A percentile compares a stretch with the other conserved stretches of the same genome.
Conservation (phyloP, 192 early-diverging fungal genomes). For the Dissophora ornata region DNA sequence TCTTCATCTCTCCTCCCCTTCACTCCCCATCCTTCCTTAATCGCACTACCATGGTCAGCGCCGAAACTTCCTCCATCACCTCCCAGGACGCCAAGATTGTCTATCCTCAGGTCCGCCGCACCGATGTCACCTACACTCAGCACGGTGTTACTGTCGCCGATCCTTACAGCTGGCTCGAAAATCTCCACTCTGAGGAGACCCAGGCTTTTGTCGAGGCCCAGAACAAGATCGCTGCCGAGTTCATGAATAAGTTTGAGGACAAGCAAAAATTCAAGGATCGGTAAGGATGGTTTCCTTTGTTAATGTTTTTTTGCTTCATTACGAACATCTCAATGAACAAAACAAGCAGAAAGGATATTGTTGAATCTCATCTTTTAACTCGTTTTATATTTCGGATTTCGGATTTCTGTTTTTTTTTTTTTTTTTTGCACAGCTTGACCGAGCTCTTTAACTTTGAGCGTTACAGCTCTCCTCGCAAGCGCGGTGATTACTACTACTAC, state of each 20-base stretch:
- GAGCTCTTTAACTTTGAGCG: slow-evolving; percentile 69
- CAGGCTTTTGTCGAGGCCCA: slow-evolving; percentile 74
- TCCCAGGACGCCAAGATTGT: slow-evolving; percentile 31
- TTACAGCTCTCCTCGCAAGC: slow-evolving; percentile 61
- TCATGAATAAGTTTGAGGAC: slow-evolving; percentile 56
- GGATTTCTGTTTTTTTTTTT: background rate
- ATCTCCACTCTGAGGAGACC: slow-evolving; percentile 72
- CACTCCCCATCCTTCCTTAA: too few species aligned
- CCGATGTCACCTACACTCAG: slow-evolving; percentile 56
- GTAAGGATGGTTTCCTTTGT: slow-evolving; percentile 14
- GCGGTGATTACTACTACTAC: slow-evolving; percentile 73
- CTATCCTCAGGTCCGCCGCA: slow-evolving; percentile 64
- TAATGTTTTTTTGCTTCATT: background rate
- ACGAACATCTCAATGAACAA: too few species aligned
- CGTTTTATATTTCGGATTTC: background rate
- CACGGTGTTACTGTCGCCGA: slow-evolving; percentile 62
- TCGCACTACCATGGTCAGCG: slow-evolving; percentile 14
- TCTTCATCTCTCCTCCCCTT: background rate
- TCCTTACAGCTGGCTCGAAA: slow-evolving; percentile 77
- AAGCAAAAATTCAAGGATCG: slow-evolving; percentile 47
- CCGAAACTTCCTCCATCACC: background rate
- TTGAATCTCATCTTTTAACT: background rate
- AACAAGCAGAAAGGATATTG: too few species aligned
- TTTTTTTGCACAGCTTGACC: slow-evolving; percentile 57
- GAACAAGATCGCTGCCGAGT: slow-evolving; percentile 60